Percentiles rank a stretch among this genome's conserved stretches.
Conservation (phyloP, 2,329 filamentous ascomycete genomes). For the Dendryphion nanum region DNA sequence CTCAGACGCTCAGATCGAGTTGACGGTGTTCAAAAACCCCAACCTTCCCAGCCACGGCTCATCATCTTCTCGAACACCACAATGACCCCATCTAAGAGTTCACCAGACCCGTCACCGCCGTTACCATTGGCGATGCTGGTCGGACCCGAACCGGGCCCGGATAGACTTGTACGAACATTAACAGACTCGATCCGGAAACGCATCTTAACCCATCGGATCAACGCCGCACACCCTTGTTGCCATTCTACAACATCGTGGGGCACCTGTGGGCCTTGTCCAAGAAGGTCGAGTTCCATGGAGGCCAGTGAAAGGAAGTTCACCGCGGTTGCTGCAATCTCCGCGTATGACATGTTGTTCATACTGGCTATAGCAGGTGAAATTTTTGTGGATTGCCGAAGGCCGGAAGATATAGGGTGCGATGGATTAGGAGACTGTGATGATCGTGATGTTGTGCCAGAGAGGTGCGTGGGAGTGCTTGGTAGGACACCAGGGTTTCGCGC, state of each 20-base stretch:
- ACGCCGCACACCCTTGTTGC: slow-evolving; percentile 26
- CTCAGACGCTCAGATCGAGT: too few species aligned
- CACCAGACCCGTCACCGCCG: slow-evolving; percentile 24
- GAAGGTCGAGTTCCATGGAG: slow-evolving; percentile 13
- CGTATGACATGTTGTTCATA: slow-evolving; percentile 15
- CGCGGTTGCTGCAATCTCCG: slow-evolving; percentile 19
- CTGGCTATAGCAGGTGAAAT: slow-evolving; percentile 16
- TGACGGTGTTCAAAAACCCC: slow-evolving; percentile 32
- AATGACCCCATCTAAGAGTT: slow-evolving; percentile 28
- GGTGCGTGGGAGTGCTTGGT: slow-evolving; percentile 6
- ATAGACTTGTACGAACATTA: slow-evolving; percentile 13
- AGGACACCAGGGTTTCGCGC: slow-evolving; percentile 3
- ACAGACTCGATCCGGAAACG: slow-evolving; percentile 19
- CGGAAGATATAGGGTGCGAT: slow-evolving; percentile 9
- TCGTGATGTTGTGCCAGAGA: slow-evolving; percentile 6
- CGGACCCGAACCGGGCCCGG: slow-evolving; percentile 8
- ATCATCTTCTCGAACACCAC: slow-evolving; percentile 30
- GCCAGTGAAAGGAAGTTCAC: slow-evolving; percentile 25
- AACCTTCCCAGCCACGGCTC: slow-evolving; percentile 26
- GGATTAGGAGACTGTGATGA: slow-evolving; percentile 10
- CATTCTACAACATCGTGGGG: slow-evolving; percentile 20
- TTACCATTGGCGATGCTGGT: slow-evolving; percentile 10
- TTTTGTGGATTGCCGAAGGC: slow-evolving; percentile 10
- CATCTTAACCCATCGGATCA: slow-evolving; percentile 35
- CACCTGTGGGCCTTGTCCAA: slow-evolving; percentile 14